A percentile compares a stretch with the other conserved stretches of the same genome.
These are phyloP conservation scores for Blastocystis sp. DNA, from an alignment of 352 stramenopile genomes.

Conservation along the genomic window DNA sequence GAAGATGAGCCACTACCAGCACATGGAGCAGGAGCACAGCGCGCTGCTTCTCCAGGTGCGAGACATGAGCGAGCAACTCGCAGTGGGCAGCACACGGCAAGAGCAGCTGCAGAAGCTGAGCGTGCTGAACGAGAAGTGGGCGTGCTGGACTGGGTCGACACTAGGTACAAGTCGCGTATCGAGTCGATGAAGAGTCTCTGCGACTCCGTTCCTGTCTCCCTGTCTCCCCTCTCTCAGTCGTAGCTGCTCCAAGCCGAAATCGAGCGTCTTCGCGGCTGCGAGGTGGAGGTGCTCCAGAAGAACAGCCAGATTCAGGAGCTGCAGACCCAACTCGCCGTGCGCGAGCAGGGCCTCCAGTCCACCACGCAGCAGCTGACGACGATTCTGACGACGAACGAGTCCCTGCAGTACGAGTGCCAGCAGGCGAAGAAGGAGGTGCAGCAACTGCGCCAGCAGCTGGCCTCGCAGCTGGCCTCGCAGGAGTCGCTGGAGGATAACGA, in stretches of 20 bases:
- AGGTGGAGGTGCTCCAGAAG: not conserved
- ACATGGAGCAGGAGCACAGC: conserved; percentile 1
- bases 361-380: not conserved
- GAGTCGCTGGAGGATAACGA: too few relatives aligned
- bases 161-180: not conserved
- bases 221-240: not conserved
- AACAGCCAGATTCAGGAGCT: not conserved
- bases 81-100: not conserved
- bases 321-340: not conserved
- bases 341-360: not conserved
- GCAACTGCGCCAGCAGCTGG: not conserved
- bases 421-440: not conserved
- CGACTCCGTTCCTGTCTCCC: not conserved
- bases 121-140: not conserved
- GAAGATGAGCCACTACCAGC: not conserved
- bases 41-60: not conserved
- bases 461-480: not conserved
- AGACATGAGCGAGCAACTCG: not conserved
- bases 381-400: not conserved
- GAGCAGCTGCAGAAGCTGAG: conserved; percentile 1
- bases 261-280: not conserved
- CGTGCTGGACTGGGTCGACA: not conserved
- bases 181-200: conserved; percentile 1
- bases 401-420: not conserved
- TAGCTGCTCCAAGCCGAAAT: conserved; percentile 18